Evolutionary conservation across 805 yeast genomes (phyloP), one percentile per base, ranked within the genome.

Genomic region (Danielia oregonensis): DNA sequence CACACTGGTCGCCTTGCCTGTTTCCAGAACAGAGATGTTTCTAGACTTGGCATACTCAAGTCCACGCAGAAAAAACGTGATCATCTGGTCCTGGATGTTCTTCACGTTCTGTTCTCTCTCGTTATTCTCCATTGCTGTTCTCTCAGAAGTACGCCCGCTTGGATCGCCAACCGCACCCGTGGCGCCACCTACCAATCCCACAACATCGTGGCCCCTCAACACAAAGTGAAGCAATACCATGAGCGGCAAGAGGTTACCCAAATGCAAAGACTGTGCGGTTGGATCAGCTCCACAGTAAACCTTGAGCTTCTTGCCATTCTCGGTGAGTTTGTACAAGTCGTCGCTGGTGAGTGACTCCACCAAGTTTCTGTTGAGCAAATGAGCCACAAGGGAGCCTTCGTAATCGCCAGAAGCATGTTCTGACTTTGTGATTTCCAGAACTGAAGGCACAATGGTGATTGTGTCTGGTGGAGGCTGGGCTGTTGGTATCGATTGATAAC

Each of bases 151-250:
- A 47, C 96, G 70, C 0, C 97, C 98, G 34, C 96, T 86, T 6
- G 98, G 98, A 57, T 93, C 98, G 6, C 98, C 98, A 2, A 93
- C 95, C 9, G 76, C 74, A 6, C 96, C 97, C 0, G 98, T 93
- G 5, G 97, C 98, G 16, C 95, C 95, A 13, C 96, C 96, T 12
- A 93, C 88, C 5, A 91, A 58, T 0, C 91, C 87, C 5, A 81
- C 77, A n/a, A 87, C 77, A 40, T 76, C 74, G 55, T 88, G 96
- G 2, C 98, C 98, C 22, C 93, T 66, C 21, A 88, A 60, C 42
- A 78, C 78, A 57, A 88, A 88, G 58, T 93, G 96, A 28, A 93
- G 63, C 29, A 91, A 61, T 2, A 86, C 76, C 81, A 93, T 77
- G 43, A 93, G 60, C 0, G 98, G 98, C 21, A 93, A 65, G 33